These are phyloP conservation scores for Colletotrichum sp. DNA, from an alignment of 2,329 filamentous ascomycete genomes.

Conservation along the genomic window DNA sequence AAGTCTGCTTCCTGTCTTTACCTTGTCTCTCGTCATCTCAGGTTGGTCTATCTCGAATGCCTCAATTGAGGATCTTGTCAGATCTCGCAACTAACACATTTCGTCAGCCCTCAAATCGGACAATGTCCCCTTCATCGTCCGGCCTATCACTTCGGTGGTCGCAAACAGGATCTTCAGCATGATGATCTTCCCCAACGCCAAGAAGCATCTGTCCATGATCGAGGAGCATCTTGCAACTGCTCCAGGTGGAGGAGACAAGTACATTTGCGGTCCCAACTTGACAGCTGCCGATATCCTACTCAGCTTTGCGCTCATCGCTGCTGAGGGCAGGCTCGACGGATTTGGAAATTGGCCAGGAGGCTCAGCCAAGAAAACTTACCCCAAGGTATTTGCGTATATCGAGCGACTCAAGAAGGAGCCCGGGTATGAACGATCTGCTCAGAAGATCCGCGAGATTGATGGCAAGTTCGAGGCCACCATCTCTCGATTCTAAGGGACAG, in stretches of 20 bases:
- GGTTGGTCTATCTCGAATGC: conserved; percentile 37
- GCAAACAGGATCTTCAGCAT: conserved; percentile 45
- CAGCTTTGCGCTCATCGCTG: conserved; percentile 56
- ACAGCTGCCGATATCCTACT: conserved; percentile 60
- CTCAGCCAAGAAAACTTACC: conserved; percentile 43
- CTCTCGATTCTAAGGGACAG: not conserved
- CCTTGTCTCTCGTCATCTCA: conserved; percentile 66
- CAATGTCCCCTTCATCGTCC: conserved; percentile 56
- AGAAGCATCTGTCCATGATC: conserved; percentile 52
- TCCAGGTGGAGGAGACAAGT: conserved; percentile 41
- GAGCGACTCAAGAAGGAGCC: conserved; percentile 48
- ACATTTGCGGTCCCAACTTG: conserved; percentile 54
- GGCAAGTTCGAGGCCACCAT: conserved; percentile 34
- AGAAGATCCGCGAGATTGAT: conserved; percentile 56
- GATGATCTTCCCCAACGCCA: conserved; percentile 53
- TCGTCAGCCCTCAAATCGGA: conserved; percentile 46
- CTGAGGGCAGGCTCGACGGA: conserved; percentile 40
- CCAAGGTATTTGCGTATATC: conserved; percentile 53
- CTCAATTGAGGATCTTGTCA: not conserved
- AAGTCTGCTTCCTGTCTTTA: conserved; percentile 75
- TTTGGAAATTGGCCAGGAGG: conserved; percentile 48
- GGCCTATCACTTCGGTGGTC: conserved; percentile 54
- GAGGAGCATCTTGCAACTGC: conserved; percentile 54
- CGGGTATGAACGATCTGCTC: conserved; percentile 52
- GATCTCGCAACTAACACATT: not conserved